Percentiles rank a stretch among this genome's conserved stretches.
Evolutionary conservation across 176 grass and related monocot species (phyloP).

Genomic region (Saccharum spontaneum): DNA sequence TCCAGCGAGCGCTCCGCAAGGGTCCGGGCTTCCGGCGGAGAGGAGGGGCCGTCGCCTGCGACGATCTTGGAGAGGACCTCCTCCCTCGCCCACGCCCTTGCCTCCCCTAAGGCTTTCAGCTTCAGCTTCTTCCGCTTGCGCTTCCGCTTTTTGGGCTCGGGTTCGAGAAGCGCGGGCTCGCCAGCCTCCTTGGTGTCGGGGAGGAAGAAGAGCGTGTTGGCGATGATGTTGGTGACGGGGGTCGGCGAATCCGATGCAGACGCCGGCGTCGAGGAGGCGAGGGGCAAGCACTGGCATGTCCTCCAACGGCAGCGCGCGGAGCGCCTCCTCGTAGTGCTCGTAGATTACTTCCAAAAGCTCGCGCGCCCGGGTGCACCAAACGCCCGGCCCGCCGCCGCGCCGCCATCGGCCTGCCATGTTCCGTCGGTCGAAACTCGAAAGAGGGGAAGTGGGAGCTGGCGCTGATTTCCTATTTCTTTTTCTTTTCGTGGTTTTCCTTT

Average conservation of each 20-base stretch:
- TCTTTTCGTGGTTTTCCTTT: too few species aligned
- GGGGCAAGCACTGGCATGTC: neutral
- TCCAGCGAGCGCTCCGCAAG: neutral
- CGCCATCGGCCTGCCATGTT: neutral
- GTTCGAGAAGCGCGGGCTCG: neutral
- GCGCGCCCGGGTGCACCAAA: neutral
- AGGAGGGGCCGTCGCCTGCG: neutral
- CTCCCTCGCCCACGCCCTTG: neutral
- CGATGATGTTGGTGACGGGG: slow-evolving; percentile 11
- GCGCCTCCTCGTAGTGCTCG: neutral
- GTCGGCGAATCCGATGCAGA: neutral
- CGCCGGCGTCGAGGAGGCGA: neutral
- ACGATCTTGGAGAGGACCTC: neutral
- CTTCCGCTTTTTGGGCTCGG: too few species aligned
- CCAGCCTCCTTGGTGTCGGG: neutral
- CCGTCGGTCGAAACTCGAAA: too few species aligned
- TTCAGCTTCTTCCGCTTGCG: neutral
- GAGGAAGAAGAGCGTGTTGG: neutral
- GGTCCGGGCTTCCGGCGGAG: neutral
- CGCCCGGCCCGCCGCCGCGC: neutral
- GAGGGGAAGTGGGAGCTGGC: too few species aligned
- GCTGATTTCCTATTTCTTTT: too few species aligned
- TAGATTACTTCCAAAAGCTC: neutral
- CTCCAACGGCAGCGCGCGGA: neutral
- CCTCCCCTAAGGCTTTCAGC: neutral